Evolutionary conservation across 2,329 filamentous ascomycete genomes (phyloP), one percentile per base, ranked within the genome.

Genomic region (Ascosphaera aggregata): DNA sequence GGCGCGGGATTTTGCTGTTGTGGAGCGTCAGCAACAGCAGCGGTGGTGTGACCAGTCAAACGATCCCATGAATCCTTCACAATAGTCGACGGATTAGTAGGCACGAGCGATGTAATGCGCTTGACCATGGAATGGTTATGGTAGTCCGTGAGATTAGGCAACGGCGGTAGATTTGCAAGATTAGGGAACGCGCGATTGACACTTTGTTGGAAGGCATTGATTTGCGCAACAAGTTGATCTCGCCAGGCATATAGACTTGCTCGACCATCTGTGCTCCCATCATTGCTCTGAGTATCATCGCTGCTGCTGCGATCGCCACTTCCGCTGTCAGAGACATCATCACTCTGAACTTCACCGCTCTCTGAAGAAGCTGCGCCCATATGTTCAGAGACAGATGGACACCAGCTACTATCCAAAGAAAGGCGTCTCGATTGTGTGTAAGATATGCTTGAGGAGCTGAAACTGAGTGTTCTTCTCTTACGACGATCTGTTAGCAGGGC

Each of bases 121-220:
- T 76, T 73, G 59, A 80, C 71, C 54, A 80, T 72, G 2, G 71
- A 71, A 51, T 78, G 72, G 1, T 70, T 70, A 52, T 85, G 79
- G 51, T 85, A 85, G 46, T 76, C 74, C 9, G 76, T 72, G 41
- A 80, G 58, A 43, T 67, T 60, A 1, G 71, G 68, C 59, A 78
- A 73, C 30, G 66, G 65, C 59, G 72, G 69, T 13, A 71, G 66
- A 22, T 57, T 54, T 24, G 59, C 59, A 13, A 76, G 56, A 42
- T 76, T 76, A 38, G 76, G 75, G 47, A 80, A 63, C 36, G 73
- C 67, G 53, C 73, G 61, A 27, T 70, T 65, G 61, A 81, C 67
- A 36, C 66, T 71, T 51, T 81, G 74, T 50, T 84, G 80, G 48
- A 85, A 66, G 42, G 84, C 74, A 41, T 85, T 75, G 37, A 85